Percentiles rank a stretch among this genome's conserved stretches.
Conservation (phyloP, 2,329 filamentous ascomycete genomes). For the Microcera coccophila region DNA sequence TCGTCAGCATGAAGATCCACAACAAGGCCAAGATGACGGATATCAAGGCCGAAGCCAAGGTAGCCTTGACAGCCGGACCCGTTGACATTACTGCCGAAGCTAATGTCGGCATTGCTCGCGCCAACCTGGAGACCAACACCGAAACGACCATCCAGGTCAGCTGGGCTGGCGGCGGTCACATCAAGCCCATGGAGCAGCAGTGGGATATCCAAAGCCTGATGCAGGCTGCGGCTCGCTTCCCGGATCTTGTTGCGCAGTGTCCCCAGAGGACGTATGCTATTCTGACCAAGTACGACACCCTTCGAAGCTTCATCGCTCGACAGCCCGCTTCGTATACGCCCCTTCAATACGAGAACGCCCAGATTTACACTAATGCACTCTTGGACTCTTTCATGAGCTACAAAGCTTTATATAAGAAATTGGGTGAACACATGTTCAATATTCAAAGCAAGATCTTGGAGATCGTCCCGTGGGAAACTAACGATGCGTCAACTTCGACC, state of each 20-base stretch:
- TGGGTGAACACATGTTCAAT: neutral
- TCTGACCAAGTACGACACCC: constrained; percentile 3
- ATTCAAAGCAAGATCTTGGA: no score
- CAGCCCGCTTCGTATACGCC: neutral
- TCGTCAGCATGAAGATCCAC: constrained; percentile 5
- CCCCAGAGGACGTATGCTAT: constrained; percentile 4
- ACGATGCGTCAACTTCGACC: no score
- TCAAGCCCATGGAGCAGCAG: constrained; percentile 7
- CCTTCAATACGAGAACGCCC: constrained; percentile 1
- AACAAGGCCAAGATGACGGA: neutral
- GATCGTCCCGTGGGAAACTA: neutral
- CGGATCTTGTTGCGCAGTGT: neutral
- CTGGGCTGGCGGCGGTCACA: constrained; percentile 8
- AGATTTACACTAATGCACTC: constrained; percentile 2
- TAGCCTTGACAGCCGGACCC: neutral
- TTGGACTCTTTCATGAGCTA: constrained; percentile 3
- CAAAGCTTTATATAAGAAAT: neutral
- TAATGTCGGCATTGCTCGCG: neutral
- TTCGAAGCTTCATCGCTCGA: neutral
- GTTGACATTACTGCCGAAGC: neutral
- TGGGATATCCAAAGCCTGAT: constrained; percentile 5
- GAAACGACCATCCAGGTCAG: constrained; percentile 7
- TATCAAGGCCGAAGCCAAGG: neutral
- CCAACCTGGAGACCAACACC: no score
- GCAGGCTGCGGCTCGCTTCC: constrained; percentile 3